These are phyloP conservation scores for Tubosaeta sp. DNA, from an alignment of 768 basidiomycete genomes.

Conservation along the genomic window DNA sequence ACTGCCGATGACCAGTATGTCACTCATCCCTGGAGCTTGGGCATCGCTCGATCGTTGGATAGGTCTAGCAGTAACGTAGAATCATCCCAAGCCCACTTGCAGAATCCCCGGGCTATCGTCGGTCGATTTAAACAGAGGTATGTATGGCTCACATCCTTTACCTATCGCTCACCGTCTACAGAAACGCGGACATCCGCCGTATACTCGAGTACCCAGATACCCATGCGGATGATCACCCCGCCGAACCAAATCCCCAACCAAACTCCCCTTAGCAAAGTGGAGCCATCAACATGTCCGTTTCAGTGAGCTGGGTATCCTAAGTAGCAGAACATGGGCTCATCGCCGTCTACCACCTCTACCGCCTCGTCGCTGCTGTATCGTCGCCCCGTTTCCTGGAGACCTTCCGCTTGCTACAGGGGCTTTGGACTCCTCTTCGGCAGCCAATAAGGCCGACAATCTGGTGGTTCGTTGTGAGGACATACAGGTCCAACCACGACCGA, in stretches of 20 bases:
- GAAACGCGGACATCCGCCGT: constrained; percentile 52
- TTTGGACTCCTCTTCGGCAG: constrained; percentile 37
- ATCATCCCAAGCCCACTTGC: constrained; percentile 25
- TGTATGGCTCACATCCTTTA: background rate
- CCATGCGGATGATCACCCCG: constrained; percentile 1
- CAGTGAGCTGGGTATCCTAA: background rate
- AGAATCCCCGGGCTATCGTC: constrained; percentile 47
- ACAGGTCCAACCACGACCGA: constrained; percentile 4
- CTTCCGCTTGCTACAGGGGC: constrained; percentile 19
- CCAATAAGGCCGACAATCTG: constrained; percentile 44
- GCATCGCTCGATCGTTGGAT: constrained; percentile 1
- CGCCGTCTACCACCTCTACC: constrained; percentile 35
- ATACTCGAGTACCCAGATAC: constrained; percentile 50
- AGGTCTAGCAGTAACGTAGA: constrained; percentile 16
- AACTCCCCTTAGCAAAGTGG: constrained; percentile 5
- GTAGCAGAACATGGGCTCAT: constrained; percentile 11
- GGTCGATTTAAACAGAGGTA: constrained; percentile 69
- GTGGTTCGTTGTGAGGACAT: constrained; percentile 3
- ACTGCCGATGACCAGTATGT: constrained; percentile 44
- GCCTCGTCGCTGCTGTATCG: constrained; percentile 31
- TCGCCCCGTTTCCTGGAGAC: constrained; percentile 17
- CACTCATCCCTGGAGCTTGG: background rate
- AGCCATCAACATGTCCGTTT: background rate
- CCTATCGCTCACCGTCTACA: constrained; percentile 23
- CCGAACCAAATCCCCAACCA: constrained; percentile 8